Percentiles rank a stretch among this genome's conserved stretches.
Conservation (phyloP, 2,329 filamentous ascomycete genomes). For the Myrmaecium sp. region DNA sequence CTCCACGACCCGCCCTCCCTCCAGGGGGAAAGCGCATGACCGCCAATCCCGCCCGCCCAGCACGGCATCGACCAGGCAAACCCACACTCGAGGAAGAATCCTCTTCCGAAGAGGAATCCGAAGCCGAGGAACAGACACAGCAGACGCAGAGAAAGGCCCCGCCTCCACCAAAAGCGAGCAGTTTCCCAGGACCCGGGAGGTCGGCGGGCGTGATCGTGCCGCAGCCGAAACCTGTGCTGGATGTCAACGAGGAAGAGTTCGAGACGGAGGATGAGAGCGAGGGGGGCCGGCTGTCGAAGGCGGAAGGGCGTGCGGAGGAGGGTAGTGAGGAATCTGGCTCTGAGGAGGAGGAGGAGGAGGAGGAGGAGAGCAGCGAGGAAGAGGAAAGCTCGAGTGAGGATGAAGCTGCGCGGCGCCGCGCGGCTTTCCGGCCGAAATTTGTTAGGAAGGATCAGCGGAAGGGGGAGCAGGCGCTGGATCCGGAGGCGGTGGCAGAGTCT, state of each 20-base stretch:
- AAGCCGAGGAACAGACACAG: slow-evolving; percentile 15
- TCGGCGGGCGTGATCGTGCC: too few species aligned
- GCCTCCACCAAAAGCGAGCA: slow-evolving; percentile 24
- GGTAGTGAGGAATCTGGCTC: slow-evolving; percentile 7
- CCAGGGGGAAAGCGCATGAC: slow-evolving; percentile 97
- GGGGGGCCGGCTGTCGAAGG: slow-evolving; percentile 5
- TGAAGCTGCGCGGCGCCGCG: slow-evolving; percentile 33
- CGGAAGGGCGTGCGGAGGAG: slow-evolving; percentile 9
- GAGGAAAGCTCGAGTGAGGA: slow-evolving; percentile 42
- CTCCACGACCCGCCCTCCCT: too few species aligned
- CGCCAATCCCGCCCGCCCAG: slow-evolving; percentile 66
- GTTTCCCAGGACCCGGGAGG: slow-evolving; percentile 11
- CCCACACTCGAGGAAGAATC: slow-evolving; percentile 32
- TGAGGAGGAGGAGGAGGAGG: slow-evolving; percentile 17
- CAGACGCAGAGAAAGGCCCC: slow-evolving; percentile 22
- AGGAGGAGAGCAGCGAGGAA: slow-evolving; percentile 33
- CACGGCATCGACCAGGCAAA: slow-evolving; percentile 78
- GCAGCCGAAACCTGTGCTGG: slow-evolving; percentile 9
- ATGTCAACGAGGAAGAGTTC: slow-evolving; percentile 39
- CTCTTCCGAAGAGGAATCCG: slow-evolving; percentile 35
- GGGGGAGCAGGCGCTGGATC: slow-evolving; percentile 6
- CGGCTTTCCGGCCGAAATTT: slow-evolving; percentile 48
- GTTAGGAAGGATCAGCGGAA: slow-evolving; percentile 46
- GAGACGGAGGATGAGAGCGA: slow-evolving; percentile 34
- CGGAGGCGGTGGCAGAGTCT: slow-evolving; percentile 21